Evolutionary conservation across 2,329 filamentous ascomycete genomes (phyloP).

Genomic region (Plenodomus biglobosus): DNA sequence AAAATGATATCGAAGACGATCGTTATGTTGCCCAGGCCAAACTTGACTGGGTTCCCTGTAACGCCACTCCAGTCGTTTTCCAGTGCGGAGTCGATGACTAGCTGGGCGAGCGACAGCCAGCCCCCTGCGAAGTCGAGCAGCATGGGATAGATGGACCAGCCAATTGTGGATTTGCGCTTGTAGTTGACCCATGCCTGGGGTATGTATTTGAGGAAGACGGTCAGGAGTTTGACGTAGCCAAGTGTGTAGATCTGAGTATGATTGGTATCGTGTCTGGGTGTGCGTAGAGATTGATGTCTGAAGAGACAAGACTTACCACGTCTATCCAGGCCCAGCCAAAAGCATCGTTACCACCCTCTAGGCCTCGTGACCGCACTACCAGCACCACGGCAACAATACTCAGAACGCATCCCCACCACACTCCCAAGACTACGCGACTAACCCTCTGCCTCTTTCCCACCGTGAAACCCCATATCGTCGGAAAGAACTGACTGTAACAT

Average conservation of each 20-base stretch:
- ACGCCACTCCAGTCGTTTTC: constrained; percentile 88
- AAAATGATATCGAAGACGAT: constrained; percentile 87
- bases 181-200: constrained; percentile 73
- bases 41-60: constrained; percentile 88
- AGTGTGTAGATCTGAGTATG: constrained; percentile 60
- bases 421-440: constrained; percentile 64
- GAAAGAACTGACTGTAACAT: constrained; percentile 75
- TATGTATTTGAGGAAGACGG: constrained; percentile 90
- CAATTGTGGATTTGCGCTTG: constrained; percentile 77
- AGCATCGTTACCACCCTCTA: constrained; percentile 50
- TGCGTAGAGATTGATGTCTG: background rate
- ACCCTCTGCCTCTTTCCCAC: constrained; percentile 57
- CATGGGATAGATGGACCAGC: constrained; percentile 86
- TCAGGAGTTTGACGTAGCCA: constrained; percentile 84
- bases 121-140: constrained; percentile 82
- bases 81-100: constrained; percentile 80
- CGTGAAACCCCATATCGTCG: constrained; percentile 73
- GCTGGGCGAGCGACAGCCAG: constrained; percentile 76
- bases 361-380: constrained; percentile 48
- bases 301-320: constrained; percentile 51
- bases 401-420: constrained; percentile 68
- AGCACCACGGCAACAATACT: constrained; percentile 54
- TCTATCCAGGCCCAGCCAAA: constrained; percentile 65
- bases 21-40: constrained; percentile 80
- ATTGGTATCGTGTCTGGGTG: constrained; percentile 2